These are phyloP conservation scores for Rhizopus arrhizus DNA, from an alignment of 371 early-diverging fungal species.

Conservation along the genomic window DNA sequence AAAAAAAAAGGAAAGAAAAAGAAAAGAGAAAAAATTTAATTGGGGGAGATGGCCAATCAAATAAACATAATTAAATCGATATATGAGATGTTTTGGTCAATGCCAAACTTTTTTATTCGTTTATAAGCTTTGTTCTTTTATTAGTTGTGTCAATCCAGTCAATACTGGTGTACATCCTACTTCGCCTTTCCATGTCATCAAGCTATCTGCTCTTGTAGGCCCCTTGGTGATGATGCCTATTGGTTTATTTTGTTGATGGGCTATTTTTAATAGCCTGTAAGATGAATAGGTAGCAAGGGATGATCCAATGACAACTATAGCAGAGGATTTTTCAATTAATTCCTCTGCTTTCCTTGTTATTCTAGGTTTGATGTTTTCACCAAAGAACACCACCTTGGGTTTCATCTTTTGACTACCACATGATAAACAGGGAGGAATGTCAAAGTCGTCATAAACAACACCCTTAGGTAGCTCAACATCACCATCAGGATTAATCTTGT, in stretches of 20 bases:
- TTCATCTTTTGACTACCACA: conserved; percentile 70
- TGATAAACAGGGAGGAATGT: conserved; percentile 69
- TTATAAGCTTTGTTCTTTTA: conserved; percentile 3
- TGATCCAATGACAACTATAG: conserved; percentile 79
- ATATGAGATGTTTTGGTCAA: not conserved
- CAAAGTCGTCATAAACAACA: conserved; percentile 65
- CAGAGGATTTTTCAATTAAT: conserved; percentile 58
- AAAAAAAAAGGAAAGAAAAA: conserved; percentile 9
- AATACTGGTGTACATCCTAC: conserved; percentile 45
- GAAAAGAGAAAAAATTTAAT: not conserved
- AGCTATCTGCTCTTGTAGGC: conserved; percentile 70
- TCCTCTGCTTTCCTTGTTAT: conserved; percentile 56
- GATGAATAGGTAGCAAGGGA: conserved; percentile 85
- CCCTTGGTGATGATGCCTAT: conserved; percentile 78
- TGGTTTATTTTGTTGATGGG: conserved; percentile 60
- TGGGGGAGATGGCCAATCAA: not conserved
- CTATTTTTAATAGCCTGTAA: conserved; percentile 70
- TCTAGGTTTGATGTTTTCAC: conserved; percentile 72
- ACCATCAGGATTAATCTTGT: conserved; percentile 83
- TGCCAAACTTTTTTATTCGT: not conserved
- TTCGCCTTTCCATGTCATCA: conserved; percentile 65
- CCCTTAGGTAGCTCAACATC: conserved; percentile 73
- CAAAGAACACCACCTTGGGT: conserved; percentile 86
- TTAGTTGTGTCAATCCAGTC: conserved; percentile 10
- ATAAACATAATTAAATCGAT: not conserved